Percentiles rank a stretch among this genome's conserved stretches.
Evolutionary conservation across 768 basidiomycete species (phyloP).

Genomic region (Collybia nuda): DNA sequence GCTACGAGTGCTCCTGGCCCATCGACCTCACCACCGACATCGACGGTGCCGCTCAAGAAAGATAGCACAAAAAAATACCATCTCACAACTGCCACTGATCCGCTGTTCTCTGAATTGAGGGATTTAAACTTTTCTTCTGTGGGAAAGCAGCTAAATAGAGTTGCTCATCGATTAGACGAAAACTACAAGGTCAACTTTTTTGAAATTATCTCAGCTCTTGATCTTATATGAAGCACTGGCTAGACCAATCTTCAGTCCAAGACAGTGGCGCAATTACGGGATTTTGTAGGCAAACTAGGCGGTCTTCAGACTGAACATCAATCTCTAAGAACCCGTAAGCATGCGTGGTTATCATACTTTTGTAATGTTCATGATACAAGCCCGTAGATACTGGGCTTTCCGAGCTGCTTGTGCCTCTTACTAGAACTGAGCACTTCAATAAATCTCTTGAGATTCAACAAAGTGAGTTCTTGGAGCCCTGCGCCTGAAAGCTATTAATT

Average conservation of each 20-base stretch:
- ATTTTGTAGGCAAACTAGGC: conserved; percentile 94
- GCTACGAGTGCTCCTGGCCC: conserved; percentile 40
- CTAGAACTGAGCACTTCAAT: conserved; percentile 86
- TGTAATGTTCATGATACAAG: background rate
- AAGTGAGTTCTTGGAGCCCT: conserved; percentile 48
- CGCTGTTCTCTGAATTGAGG: conserved; percentile 77
- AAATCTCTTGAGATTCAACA: conserved; percentile 94
- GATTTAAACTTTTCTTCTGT: conserved; percentile 93
- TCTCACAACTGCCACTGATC: conserved; percentile 75
- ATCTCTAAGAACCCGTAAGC: conserved; percentile 82
- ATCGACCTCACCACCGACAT: conserved; percentile 31
- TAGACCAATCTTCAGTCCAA: conserved; percentile 85
- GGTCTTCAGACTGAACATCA: conserved; percentile 93
- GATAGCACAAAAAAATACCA: conserved; percentile 91
- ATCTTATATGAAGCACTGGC: background rate
- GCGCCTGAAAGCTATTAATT: conserved; percentile 1
- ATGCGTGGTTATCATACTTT: too few species aligned
- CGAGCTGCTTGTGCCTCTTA: conserved; percentile 86
- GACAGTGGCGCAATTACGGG: conserved; percentile 86
- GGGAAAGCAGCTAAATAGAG: conserved; percentile 75
- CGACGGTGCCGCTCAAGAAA: conserved; percentile 55
- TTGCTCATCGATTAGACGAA: conserved; percentile 84
- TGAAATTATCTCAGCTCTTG: background rate
- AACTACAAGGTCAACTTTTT: conserved; percentile 75
- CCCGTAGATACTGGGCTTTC: conserved; percentile 85